Evolutionary conservation across 805 yeast species (phyloP).

Genomic region (Clavispora fructus): DNA sequence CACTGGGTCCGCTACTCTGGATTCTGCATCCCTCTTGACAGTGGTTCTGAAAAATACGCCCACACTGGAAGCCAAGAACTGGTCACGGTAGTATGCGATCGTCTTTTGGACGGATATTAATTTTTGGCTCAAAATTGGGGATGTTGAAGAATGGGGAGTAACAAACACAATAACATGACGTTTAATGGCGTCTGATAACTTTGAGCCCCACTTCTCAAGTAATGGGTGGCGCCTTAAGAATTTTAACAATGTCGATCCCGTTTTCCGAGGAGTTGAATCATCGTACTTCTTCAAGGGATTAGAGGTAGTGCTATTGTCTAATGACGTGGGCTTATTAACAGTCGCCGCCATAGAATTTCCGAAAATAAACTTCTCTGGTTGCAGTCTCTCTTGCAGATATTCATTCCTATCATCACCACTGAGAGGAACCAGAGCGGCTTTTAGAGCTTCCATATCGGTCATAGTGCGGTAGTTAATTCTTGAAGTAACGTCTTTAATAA

Average conservation of each 20-base stretch:
- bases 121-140: neutral
- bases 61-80: conserved; percentile 25
- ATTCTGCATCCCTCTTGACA: conserved; percentile 50
- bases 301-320: conserved; percentile 8
- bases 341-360: conserved; percentile 26
- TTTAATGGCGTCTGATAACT: neutral
- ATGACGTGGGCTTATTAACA: conserved; percentile 3
- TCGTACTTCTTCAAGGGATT: conserved; percentile 9
- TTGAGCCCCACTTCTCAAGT: neutral
- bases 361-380: conserved; percentile 17
- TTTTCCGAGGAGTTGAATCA: neutral
- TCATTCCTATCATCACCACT: conserved; percentile 12
- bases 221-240: neutral
- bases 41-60: conserved; percentile 38
- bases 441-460: conserved; percentile 26
- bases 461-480: conserved; percentile 32
- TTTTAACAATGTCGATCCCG: neutral
- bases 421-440: conserved; percentile 13
- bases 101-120: neutral
- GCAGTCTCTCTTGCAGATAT: conserved; percentile 1
- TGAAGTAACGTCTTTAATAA: conserved; percentile 46
- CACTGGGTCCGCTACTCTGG: conserved; percentile 54
- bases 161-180: neutral
- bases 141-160: neutral
- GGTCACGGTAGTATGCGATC: conserved; percentile 11